Conservation (phyloP, 164 flowering plant species). For the Cinnamomum chago region DNA sequence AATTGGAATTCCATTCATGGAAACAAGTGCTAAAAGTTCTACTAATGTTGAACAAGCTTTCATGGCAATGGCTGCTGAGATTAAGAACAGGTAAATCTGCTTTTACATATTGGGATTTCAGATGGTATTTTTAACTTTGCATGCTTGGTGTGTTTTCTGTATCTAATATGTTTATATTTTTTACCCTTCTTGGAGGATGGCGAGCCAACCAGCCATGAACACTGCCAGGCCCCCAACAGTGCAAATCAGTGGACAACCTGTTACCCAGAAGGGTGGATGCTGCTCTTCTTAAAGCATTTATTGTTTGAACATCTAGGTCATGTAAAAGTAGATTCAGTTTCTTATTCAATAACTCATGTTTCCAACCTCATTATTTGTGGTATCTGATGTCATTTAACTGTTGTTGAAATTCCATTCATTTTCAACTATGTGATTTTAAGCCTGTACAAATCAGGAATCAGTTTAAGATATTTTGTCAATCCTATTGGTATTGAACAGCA, state of each 20-base stretch:
- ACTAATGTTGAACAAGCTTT: slow-evolving; percentile 42
- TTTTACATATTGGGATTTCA: not conserved
- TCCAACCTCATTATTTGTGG: not conserved
- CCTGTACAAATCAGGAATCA: slow-evolving; percentile 22
- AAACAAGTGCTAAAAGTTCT: slow-evolving; percentile 39
- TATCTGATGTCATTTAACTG: not conserved
- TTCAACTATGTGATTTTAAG: slow-evolving; percentile 13
- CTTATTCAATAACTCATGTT: not conserved
- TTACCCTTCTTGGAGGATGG: slow-evolving; percentile 50
- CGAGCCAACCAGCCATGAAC: slow-evolving; percentile 77
- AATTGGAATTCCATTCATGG: slow-evolving; percentile 41
- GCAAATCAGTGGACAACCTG: slow-evolving; percentile 81
- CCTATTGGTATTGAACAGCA: not conserved
- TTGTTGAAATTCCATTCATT: slow-evolving; percentile 18
- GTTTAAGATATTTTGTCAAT: not conserved
- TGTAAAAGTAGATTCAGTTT: slow-evolving; percentile 22
- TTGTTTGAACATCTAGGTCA: not conserved
- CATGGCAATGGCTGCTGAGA: slow-evolving; percentile 43
- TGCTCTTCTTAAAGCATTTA: slow-evolving; percentile 24
- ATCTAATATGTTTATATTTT: not conserved
- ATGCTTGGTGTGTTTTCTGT: not conserved
- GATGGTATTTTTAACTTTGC: too few relatives aligned
- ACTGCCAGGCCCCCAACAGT: slow-evolving; percentile 70
- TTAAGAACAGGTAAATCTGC: slow-evolving; percentile 31
- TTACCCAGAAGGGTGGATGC: slow-evolving; percentile 49